Percentiles rank a stretch among this genome's conserved stretches.
These are phyloP conservation scores for Cnidoscolus chayamansa DNA, from an alignment of 441 rosid species.

Conservation along the genomic window DNA sequence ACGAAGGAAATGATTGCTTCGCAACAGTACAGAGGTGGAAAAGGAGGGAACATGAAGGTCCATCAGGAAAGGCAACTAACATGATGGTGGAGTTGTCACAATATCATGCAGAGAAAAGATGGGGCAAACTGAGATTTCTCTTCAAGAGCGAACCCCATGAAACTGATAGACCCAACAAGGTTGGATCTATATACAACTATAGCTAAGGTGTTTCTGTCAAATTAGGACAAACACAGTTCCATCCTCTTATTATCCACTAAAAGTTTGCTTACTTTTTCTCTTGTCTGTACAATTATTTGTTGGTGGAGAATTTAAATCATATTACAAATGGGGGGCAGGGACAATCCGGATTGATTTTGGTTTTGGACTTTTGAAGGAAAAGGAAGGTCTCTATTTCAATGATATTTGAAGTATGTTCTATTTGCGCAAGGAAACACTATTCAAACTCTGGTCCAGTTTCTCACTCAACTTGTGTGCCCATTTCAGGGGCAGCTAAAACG, in stretches of 20 bases:
- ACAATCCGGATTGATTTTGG: constrained; percentile 50
- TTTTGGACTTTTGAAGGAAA: constrained; percentile 49
- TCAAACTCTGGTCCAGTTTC: constrained; percentile 10
- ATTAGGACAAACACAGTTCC: constrained; percentile 48
- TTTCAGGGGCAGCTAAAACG: constrained; percentile 12
- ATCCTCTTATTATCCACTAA: constrained; percentile 47
- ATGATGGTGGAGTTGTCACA: constrained; percentile 61
- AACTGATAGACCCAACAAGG: constrained; percentile 56
- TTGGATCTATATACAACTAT: constrained; percentile 39
- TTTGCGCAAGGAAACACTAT: constrained; percentile 13
- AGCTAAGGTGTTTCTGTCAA: constrained; percentile 24
- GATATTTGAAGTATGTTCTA: constrained; percentile 30
- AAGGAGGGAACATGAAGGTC: constrained; percentile 35
- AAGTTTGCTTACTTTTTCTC: constrained; percentile 34
- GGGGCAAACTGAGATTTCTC: constrained; percentile 27
- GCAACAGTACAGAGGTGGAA: constrained; percentile 23
- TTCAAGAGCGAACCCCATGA: constrained; percentile 45
- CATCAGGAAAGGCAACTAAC: constrained; percentile 51
- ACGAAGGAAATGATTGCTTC: neutral
- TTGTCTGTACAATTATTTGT: constrained; percentile 44
- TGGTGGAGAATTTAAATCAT: constrained; percentile 44
- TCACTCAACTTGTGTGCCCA: constrained; percentile 14
- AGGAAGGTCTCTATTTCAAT: constrained; percentile 22
- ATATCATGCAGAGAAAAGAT: constrained; percentile 42
- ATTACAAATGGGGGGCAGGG: constrained; percentile 54